phyloP scores from a whole-genome alignment of 179 eudicot species.

The Sideroxylon spinosum region DNA sequence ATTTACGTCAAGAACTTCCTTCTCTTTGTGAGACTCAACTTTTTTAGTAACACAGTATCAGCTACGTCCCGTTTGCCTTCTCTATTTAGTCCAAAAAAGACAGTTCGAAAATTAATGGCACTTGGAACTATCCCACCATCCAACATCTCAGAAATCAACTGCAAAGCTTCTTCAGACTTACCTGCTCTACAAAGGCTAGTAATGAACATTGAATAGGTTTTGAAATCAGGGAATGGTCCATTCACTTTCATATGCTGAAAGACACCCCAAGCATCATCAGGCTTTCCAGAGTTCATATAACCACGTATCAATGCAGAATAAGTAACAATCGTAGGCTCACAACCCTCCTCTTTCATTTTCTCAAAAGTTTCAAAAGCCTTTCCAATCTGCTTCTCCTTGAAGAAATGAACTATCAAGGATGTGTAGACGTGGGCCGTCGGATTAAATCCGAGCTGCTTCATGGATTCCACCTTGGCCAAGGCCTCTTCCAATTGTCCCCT shows the following conservation, averaged over 20 bases:
- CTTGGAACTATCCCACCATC: constrained; percentile 67
- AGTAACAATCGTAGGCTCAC: constrained; percentile 63
- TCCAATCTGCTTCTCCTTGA: constrained; percentile 42
- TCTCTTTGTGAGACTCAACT: constrained; percentile 37
- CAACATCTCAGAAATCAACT: constrained; percentile 57
- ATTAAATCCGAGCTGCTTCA: constrained; percentile 45
- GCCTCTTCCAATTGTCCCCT: constrained; percentile 53
- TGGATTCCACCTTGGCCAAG: constrained; percentile 47
- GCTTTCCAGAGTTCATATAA: constrained; percentile 37
- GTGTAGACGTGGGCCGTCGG: constrained; percentile 77
- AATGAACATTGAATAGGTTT: constrained; percentile 58
- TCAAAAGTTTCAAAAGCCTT: constrained; percentile 48
- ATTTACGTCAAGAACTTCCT: constrained; percentile 38
- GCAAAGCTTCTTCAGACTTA: constrained; percentile 58
- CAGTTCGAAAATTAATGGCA: constrained; percentile 56
- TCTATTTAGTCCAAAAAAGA: constrained; percentile 63
- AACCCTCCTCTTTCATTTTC: constrained; percentile 56
- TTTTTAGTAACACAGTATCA: constrained; percentile 42
- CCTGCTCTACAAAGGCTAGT: constrained; percentile 44
- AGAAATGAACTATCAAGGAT: constrained; percentile 56
- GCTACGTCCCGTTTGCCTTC: constrained; percentile 68
- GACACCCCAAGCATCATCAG: constrained; percentile 51
- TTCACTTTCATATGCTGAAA: constrained; percentile 46
- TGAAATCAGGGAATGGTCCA: constrained; percentile 79
- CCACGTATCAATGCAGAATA: constrained; percentile 65